Evolutionary conservation across 2,329 filamentous ascomycete species (phyloP), one percentile per base, ranked within the genome.

Genomic region (Exophiala alcalophila): DNA sequence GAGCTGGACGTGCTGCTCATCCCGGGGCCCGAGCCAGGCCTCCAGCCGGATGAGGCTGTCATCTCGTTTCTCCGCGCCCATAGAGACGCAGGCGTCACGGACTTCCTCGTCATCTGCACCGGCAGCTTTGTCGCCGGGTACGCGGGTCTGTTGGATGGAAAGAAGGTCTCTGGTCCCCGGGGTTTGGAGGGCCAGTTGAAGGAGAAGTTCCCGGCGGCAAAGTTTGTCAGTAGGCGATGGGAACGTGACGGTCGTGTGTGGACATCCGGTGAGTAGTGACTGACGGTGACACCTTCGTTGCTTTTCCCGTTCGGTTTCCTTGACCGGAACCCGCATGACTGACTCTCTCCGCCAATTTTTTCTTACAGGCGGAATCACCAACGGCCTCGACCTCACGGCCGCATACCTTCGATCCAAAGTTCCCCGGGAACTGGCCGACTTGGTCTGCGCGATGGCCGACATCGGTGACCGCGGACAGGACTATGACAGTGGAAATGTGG

Each of bases 1-100:
- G 59, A 56, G 1, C 50, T 68, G 0, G 65, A 67, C 39, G 50
- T 65, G 20, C 43, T 68, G 3, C 26, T 65, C 23, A 57, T 69
- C 5, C 65, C 66, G 0, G 66, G 66, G 3, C 62, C 65, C 0
- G 57, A 65, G 5, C 65, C 65, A 0, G 54, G 47, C 10, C 14
- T 40, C 4, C 44, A 58, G 0, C 62, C 62, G 0, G 44, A 52
- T 2, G 55, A 60, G 9, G 56, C 57, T 21, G 58, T 57, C 14
- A 33, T 58, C 3, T 52, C 57, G 1, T 68, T 65, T 38, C 44
- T 68, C 11, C 55, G 57, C 10, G 44, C 39, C 6, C 66, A 68
- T 50, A 47, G 62, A 9, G 55, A 53, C 5, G 53, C 38, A 28
- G 56, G 55, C 14, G 56, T 46, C 19, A 59, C 50, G 0, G 47